These are phyloP conservation scores for Rutstroemia sp. DNA, from an alignment of 2,329 filamentous ascomycete genomes.

Conservation along the genomic window DNA sequence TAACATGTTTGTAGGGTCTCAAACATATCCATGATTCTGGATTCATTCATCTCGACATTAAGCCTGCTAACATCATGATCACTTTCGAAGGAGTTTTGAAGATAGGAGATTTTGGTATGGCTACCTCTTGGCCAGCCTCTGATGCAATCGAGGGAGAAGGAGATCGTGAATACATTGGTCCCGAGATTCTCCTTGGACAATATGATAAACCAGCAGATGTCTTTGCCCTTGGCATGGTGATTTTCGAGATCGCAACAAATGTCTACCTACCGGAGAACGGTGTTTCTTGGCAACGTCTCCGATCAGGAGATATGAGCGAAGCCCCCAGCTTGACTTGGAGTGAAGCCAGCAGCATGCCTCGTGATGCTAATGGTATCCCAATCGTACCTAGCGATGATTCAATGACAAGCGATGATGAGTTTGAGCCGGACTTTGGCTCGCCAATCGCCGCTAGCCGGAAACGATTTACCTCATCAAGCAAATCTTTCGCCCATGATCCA, in stretches of 20 bases:
- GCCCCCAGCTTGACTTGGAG: conserved; percentile 83
- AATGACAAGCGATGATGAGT: conserved; percentile 34
- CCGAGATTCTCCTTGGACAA: conserved; percentile 79
- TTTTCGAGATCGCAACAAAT: conserved; percentile 91
- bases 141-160: conserved; percentile 81
- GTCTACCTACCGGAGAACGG: conserved; percentile 92
- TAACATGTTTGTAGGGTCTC: conserved; percentile 55
- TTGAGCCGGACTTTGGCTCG: conserved; percentile 32
- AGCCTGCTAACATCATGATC: conserved; percentile 78
- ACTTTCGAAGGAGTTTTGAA: conserved; percentile 76
- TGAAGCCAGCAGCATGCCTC: conserved; percentile 59
- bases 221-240: conserved; percentile 89
- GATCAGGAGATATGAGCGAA: conserved; percentile 82
- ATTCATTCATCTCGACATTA: conserved; percentile 79
- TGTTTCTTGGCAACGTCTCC: conserved; percentile 79
- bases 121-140: conserved; percentile 69
- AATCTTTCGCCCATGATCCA: conserved; percentile 29
- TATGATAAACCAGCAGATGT: conserved; percentile 90
- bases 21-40: conserved; percentile 84
- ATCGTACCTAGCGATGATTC: conserved; percentile 34
- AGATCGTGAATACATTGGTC: conserved; percentile 92
- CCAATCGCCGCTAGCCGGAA: conserved; percentile 26
- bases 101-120: conserved; percentile 81
- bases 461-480: conserved; percentile 24
- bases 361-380: conserved; percentile 68